phyloP scores from a whole-genome alignment of 176 grass and related monocot genomes.

The Puccinellia tenuiflora region DNA sequence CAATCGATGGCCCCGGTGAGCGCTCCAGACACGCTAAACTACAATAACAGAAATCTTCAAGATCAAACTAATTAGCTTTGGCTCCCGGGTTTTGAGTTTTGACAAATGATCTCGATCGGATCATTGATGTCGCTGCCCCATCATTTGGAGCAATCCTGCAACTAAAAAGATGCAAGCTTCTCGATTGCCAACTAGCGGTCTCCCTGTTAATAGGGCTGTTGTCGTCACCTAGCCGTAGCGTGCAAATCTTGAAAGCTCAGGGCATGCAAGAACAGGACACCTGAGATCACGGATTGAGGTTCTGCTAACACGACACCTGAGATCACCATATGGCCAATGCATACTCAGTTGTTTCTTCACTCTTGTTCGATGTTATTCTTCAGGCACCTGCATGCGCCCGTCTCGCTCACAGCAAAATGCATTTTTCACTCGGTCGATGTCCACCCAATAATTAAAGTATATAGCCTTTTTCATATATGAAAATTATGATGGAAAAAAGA shows the following conservation, averaged over 20 bases:
- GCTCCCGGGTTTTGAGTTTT: neutral
- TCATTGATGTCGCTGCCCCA: neutral
- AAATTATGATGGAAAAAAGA: too few species aligned
- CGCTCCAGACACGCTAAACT: neutral
- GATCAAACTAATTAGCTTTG: neutral
- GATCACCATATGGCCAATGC: too few species aligned
- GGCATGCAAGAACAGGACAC: neutral
- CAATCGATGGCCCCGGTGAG: too few species aligned
- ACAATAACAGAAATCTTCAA: neutral
- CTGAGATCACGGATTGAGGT: neutral
- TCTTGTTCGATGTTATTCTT: too few species aligned
- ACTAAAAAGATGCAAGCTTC: neutral
- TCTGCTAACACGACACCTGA: too few species aligned
- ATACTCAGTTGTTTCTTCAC: too few species aligned
- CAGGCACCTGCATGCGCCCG: too few species aligned
- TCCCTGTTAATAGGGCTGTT: neutral
- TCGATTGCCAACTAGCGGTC: neutral
- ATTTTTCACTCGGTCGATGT: too few species aligned
- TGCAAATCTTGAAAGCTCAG: neutral
- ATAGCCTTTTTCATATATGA: too few species aligned
- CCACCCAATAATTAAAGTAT: too few species aligned
- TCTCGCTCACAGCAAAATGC: too few species aligned
- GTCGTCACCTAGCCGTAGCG: neutral
- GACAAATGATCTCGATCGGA: neutral
- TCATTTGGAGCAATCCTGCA: neutral